These are phyloP conservation scores for Xylaria scruposa DNA, from an alignment of 495 filamentous ascomycete genomes.

Conservation along the genomic window DNA sequence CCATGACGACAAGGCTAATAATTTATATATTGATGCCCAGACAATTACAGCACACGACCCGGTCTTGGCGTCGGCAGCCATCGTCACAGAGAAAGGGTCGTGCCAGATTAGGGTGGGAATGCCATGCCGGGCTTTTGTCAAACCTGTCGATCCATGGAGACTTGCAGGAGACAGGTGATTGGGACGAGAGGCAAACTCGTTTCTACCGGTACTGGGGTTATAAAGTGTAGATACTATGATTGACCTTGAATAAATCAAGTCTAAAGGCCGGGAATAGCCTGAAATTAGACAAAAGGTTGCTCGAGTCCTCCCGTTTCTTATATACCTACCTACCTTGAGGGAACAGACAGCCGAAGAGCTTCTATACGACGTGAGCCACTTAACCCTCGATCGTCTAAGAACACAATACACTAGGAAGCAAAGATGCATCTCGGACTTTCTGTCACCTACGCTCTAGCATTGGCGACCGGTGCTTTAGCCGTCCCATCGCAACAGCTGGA, in stretches of 20 bases:
- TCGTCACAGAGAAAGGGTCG: slow-evolving; percentile 30
- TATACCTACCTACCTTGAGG: slow-evolving; percentile 41
- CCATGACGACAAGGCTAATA: slow-evolving; percentile 27
- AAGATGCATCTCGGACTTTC: slow-evolving; percentile 46
- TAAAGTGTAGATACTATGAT: slow-evolving; percentile 34
- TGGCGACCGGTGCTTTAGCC: slow-evolving; percentile 43
- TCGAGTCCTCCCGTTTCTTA: slow-evolving; percentile 40
- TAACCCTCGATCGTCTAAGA: slow-evolving; percentile 38
- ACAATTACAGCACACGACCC: slow-evolving; percentile 29
- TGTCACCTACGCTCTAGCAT: slow-evolving; percentile 41
- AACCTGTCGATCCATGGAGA: slow-evolving; percentile 32
- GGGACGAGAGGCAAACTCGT: not conserved
- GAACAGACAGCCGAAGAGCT: slow-evolving; percentile 34
- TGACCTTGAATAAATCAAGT: slow-evolving; percentile 34
- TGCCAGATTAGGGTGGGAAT: slow-evolving; percentile 35
- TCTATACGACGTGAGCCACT: slow-evolving; percentile 36
- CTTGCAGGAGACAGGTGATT: slow-evolving; percentile 26
- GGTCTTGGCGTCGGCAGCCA: slow-evolving; percentile 37
- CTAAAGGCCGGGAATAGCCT: slow-evolving; percentile 40
- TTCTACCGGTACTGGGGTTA: not conserved
- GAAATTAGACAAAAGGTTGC: slow-evolving; percentile 38
- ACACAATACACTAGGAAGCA: slow-evolving; percentile 38
- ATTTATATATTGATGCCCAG: slow-evolving; percentile 35
- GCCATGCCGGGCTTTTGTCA: slow-evolving; percentile 36
- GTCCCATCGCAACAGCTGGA: slow-evolving; percentile 40